Base-by-base conservation (phyloP, 345 rosid genomes). In the Rhizophora mangle region DNA sequence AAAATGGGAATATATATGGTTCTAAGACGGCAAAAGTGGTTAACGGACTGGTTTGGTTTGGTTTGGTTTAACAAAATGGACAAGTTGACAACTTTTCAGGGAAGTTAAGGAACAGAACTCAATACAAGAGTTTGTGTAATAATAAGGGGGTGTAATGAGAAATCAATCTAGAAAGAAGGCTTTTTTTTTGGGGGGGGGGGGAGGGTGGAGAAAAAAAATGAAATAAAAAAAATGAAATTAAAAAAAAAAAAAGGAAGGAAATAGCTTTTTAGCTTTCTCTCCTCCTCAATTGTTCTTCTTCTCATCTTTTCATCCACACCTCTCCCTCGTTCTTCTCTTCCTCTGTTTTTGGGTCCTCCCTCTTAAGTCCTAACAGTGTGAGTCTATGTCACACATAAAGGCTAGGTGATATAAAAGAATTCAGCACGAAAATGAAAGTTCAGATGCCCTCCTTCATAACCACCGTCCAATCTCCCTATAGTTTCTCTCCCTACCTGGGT, bases 381-480 rank as follows among this genome's bases (percentile, higher is more conserved):
- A 9, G 31, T 22, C 4, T 67, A 31, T 36, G 29, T 67, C 70
- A 51, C 68, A 59, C 70, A 49, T 55, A 64, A 62, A 30, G 61
- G 61, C 24, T 56, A 34, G 22, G 56, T 22, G 22, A 24, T n/a
- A 34, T 67, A 30, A 55, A 64, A 82, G 80, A 72, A 75, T 77
- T 84, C 77, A 80, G 80, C 73, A 79, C 79, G 75, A 77, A 83
- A 81, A 66, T 62, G 79, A 80, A 76, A 83, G 76, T 79, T 79
- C 57, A 69, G 83, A 83, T 82, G 82, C 82, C 68, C 82, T 80
- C 64, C 75, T 80, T 73, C 73, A 62, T 64, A 71, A 71, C 51
- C 66, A 49, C 71, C 74, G 67, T 36, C 63, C 37, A 27, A 21
- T 63, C 13, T 64, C 60, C 57, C n/a, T 29, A n/a, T 52, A 60